Evolutionary conservation across 352 stramenopile species (phyloP), one percentile per base, ranked within the genome.

Genomic region (Phytophthora ohioensis): DNA sequence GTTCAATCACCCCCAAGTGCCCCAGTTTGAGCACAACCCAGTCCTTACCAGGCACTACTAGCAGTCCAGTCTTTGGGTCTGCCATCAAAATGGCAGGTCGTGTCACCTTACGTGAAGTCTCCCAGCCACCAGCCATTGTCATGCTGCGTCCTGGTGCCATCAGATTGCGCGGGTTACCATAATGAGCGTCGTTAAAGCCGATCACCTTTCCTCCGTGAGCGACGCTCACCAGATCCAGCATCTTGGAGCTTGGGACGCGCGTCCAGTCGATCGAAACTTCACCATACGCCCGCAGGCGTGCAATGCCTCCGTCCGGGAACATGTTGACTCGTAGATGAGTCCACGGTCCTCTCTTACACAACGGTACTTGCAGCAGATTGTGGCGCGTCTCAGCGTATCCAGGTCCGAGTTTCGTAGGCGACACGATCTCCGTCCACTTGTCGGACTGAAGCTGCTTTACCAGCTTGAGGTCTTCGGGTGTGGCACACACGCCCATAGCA

Each of bases 71-170:
- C 6, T 51, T 63, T 1, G 54, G 32, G 32, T 91, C 73, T 1
- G 81, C 85, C 5, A 66, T 72, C 10, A 97, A 66, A 64, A 98
- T 76, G 0, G 85, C 57, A 47, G 92, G 91, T 12, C 92, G 87
- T 32, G 90, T 90, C 43, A 84, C 87, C 75, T 98, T 97, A 30
- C 95, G 83, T 5, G 95, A 93, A 15, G 95, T 99, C 69, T 98
- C 94, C 95, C 95, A 98, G 15, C 95, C 94, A 61, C 97, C 95
- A 0, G 92, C 92, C 95, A 98, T 98, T 57, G 89, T 95, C 45
- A 88, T 86, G 46, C 95, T 97, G 27, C 91, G 80, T 36, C 83
- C 87, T 1, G 91, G 85, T 15, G 87, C 80, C 36, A 98, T 85
- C 36, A 99, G 74, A 72, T 98, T 97, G 64, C 86, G 92, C n/a